Evolutionary conservation across 2,329 filamentous ascomycete genomes (phyloP).

Genomic region (Blumeria hordei): DNA sequence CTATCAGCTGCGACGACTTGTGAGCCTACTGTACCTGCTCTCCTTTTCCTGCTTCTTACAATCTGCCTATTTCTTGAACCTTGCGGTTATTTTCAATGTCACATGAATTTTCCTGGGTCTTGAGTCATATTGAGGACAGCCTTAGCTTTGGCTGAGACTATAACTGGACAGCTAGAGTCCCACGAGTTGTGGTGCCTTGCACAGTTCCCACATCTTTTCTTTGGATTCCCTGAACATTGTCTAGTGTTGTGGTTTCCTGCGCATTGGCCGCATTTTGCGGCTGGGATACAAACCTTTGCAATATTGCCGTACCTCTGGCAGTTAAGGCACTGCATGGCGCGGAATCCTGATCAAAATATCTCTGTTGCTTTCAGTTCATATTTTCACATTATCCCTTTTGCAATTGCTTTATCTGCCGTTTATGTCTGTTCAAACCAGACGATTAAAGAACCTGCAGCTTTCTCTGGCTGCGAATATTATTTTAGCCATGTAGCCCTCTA

Average conservation of each 20-base stretch:
- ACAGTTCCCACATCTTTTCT: not conserved
- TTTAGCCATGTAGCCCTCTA: not conserved
- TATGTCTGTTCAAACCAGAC: not conserved
- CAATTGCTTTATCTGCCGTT: not conserved
- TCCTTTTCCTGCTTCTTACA: not conserved
- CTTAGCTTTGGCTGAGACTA: not conserved
- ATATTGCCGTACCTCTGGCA: not conserved
- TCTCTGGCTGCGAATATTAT: not conserved
- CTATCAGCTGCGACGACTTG: not conserved
- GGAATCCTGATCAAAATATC: not conserved
- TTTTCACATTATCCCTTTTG: not conserved
- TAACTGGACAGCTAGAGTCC: not conserved
- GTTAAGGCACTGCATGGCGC: not conserved
- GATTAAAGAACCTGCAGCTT: not conserved
- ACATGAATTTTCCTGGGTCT: not conserved
- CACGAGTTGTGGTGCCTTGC: not conserved
- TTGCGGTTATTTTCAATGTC: no score
- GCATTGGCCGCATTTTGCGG: not conserved
- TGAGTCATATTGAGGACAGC: not conserved
- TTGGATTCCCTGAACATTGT: not conserved
- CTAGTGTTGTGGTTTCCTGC: not conserved
- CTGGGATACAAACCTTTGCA: not conserved
- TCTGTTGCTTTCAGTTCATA: not conserved
- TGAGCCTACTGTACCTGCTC: not conserved
- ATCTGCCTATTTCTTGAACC: not conserved